Conservation (phyloP, 768 basidiomycete genomes). For the Lenzites betulinus region DNA sequence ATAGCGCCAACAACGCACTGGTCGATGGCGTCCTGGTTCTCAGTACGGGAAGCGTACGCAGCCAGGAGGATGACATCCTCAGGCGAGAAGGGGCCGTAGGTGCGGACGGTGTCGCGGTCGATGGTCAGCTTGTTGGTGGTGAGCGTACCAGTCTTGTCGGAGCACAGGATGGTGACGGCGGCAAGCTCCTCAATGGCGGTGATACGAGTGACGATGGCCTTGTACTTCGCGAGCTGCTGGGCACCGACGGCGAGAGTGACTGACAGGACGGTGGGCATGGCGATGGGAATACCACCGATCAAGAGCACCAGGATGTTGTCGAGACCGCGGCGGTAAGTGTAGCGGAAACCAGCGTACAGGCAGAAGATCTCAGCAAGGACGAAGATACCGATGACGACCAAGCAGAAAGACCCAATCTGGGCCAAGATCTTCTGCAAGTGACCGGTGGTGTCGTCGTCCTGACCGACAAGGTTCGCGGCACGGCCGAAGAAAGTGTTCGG, state of each 20-base stretch:
- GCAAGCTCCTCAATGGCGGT: slow-evolving; percentile 98
- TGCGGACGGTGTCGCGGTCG: slow-evolving; percentile 87
- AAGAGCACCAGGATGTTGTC: slow-evolving; percentile 97
- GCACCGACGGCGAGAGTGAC: slow-evolving; percentile 99
- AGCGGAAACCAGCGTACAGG: slow-evolving; percentile 90
- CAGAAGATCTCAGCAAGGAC: slow-evolving; percentile 92
- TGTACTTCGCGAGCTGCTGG: slow-evolving; percentile 98
- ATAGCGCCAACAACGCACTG: slow-evolving; percentile 80
- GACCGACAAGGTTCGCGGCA: slow-evolving; percentile 95
- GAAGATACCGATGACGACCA: slow-evolving; percentile 95
- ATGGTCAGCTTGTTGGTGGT: slow-evolving; percentile 99
- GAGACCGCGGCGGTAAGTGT: slow-evolving; percentile 90
- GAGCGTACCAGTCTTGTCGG: slow-evolving; percentile 97
- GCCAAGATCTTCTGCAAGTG: slow-evolving; percentile 99
- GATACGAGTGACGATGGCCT: slow-evolving; percentile 99
- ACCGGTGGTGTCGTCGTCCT: slow-evolving; percentile 96
- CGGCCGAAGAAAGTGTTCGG: slow-evolving; percentile 99
- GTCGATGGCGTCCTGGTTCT: slow-evolving; percentile 99
- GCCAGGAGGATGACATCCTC: slow-evolving; percentile 93
- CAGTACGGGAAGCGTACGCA: slow-evolving; percentile 95
- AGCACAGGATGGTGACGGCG: slow-evolving; percentile 97
- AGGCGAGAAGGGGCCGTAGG: slow-evolving; percentile 84
- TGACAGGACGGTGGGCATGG: slow-evolving; percentile 98
- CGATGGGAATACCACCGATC: slow-evolving; percentile 99
- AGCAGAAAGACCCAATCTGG: slow-evolving; percentile 96